Evolutionary conservation across 169 alveolate genomes (phyloP).

Genomic region (Fabrea salina): DNA sequence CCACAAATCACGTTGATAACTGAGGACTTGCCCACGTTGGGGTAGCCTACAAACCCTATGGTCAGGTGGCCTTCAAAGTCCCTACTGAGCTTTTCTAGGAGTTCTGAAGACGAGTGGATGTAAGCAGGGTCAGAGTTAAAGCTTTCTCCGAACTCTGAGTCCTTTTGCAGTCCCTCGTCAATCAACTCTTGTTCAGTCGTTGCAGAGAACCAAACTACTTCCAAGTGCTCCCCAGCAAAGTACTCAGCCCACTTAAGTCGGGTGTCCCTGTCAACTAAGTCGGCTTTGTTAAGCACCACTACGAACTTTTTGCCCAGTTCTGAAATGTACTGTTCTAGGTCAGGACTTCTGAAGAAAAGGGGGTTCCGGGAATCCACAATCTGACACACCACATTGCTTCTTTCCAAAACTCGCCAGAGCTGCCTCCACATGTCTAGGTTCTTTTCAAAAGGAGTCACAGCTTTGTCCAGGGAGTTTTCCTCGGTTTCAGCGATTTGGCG

Average conservation of each 20-base stretch:
- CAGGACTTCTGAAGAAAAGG: slow-evolving; percentile 88
- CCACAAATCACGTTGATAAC: slow-evolving; percentile 95
- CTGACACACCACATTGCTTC: slow-evolving; percentile 90
- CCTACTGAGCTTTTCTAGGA: slow-evolving; percentile 39
- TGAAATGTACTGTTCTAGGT: slow-evolving; percentile 87
- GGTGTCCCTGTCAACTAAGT: slow-evolving; percentile 85
- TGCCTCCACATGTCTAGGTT: slow-evolving; percentile 98
- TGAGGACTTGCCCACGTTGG: slow-evolving; percentile 99
- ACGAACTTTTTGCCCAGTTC: slow-evolving; percentile 86
- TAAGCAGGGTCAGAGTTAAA: slow-evolving; percentile 36
- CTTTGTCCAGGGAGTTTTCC: slow-evolving; percentile 84
- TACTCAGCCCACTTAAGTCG: slow-evolving; percentile 91
- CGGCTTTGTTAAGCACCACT: slow-evolving; percentile 93
- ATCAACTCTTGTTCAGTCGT: slow-evolving; percentile 42
- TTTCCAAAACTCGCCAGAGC: slow-evolving; percentile 98
- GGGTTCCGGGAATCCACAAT: slow-evolving; percentile 98
- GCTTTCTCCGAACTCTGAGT: slow-evolving; percentile 36
- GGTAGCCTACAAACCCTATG: slow-evolving; percentile 98
- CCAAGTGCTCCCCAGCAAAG: slow-evolving; percentile 81
- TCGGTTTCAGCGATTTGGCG: slow-evolving; percentile 88
- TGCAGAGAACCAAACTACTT: slow-evolving; percentile 92
- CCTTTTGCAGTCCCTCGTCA: slow-evolving; percentile 26
- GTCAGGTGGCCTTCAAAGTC: slow-evolving; percentile 34
- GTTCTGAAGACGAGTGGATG: slow-evolving; percentile 46
- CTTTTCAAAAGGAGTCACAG: slow-evolving; percentile 98